These are phyloP conservation scores for Luffa acutangula DNA, from an alignment of 306 rosid genomes.

Conservation along the genomic window DNA sequence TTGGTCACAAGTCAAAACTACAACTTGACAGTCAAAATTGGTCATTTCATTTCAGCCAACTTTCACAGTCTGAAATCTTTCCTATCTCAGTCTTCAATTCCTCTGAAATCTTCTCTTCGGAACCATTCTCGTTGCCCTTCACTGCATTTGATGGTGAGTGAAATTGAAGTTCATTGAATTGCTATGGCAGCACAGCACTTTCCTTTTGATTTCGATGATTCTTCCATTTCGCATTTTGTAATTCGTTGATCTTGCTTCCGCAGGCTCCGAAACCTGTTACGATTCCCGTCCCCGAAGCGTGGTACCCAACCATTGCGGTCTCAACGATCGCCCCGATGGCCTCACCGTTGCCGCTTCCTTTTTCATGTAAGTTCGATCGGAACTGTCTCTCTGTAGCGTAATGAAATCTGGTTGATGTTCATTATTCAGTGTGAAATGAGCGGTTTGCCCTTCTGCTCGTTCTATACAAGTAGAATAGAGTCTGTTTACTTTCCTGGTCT, in stretches of 20 bases:
- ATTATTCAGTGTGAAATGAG: background rate
- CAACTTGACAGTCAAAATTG: background rate
- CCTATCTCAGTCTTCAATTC: background rate
- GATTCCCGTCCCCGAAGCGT: constrained; percentile 63
- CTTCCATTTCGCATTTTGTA: background rate
- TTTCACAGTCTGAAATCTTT: background rate
- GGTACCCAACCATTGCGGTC: constrained; percentile 63
- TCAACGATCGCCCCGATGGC: constrained; percentile 53
- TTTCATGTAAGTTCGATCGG: constrained; percentile 67
- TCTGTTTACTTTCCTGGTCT: background rate
- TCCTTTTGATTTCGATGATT: background rate
- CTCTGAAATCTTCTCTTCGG: background rate
- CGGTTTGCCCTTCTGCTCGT: background rate
- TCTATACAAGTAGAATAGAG: background rate
- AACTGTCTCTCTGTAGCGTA: background rate
- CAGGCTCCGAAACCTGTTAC: constrained; percentile 75
- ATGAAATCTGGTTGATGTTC: background rate
- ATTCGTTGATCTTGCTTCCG: background rate
- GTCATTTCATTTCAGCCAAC: background rate
- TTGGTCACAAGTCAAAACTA: background rate
- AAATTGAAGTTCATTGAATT: background rate
- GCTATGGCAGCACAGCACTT: background rate
- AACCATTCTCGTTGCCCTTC: background rate
- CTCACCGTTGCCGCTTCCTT: constrained; percentile 77
- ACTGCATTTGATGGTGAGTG: constrained; percentile 1